Base-by-base conservation (phyloP, 805 yeast genomes). In the Wickerhamiella spandovensis region DNA sequence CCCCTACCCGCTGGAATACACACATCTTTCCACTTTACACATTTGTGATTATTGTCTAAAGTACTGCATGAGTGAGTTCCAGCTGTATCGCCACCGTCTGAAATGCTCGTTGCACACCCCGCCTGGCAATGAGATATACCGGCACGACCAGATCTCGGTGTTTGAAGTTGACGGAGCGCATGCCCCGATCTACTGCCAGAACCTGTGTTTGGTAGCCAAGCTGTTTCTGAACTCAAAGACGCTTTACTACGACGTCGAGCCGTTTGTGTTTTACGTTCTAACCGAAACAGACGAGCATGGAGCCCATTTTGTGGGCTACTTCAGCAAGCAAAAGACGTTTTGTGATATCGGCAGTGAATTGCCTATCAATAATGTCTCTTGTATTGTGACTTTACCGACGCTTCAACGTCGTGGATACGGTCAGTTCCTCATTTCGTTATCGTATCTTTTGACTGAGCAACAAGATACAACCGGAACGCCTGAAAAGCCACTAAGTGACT, bases 111-210 rank as follows among this genome's bases (percentile, higher is more conserved):
- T 75, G 48, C 69, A 67, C 46, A 81, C 76, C 56, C 97, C 97
- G 1, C 97, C 97, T 0, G 97, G 97, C 0, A 79, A 79, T 61
- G 96, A 90, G 59, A 84, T 90, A 22, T 92, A 92, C 61, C 73
- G 95, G 48, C 83, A 83, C 56, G 79, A 78, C 49, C 64, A 73
- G 55, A 68, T 72, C 21, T 78, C 94, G 44, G 74, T 92, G 38
- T 92, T 89, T 77, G 97, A 92, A 65, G 80, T 92, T 18, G 97
- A 92, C 61, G 98, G 98, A 0, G 71, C 94, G 35, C 84, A 83
- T 54, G 80, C 84, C 59, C 80, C 81, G 15, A 73, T 76, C 48
- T 90, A 83, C 61, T 88, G 97, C 65, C 96, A 88, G 63, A 88
- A 87, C 62, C 67, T 92, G 50, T 92, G 98, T 69, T 70, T 90